These are phyloP conservation scores for Aspergillus taichungensis DNA, from an alignment of 495 filamentous ascomycete species.

Conservation along the genomic window DNA sequence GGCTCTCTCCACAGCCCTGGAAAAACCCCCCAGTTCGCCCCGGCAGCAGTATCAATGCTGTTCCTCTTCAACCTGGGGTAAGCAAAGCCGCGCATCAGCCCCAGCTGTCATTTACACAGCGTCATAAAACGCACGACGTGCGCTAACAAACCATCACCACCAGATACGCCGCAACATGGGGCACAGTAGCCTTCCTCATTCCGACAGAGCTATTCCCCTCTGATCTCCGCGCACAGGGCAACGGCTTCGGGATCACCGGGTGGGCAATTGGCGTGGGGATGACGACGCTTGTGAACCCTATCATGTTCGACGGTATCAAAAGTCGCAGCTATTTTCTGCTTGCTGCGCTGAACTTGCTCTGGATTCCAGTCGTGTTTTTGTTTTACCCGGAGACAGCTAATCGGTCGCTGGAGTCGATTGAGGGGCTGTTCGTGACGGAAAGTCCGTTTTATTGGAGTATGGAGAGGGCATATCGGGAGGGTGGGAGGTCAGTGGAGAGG, in stretches of 20 bases:
- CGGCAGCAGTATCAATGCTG: conserved; percentile 42
- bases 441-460: conserved; percentile 33
- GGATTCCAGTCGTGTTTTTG: conserved; percentile 43
- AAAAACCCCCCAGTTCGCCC: conserved; percentile 27
- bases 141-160: too few species aligned
- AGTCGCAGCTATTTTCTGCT: conserved; percentile 47
- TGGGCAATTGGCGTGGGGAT: conserved; percentile 50
- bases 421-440: conserved; percentile 39
- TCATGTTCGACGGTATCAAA: conserved; percentile 37
- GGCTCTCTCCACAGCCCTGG: conserved; percentile 22
- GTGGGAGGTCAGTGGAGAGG: conserved; percentile 25
- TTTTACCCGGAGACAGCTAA: conserved; percentile 53
- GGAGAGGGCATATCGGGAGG: conserved; percentile 26
- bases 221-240: conserved; percentile 44
- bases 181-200: conserved; percentile 45
- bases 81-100: background rate
- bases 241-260: conserved; percentile 48
- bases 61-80: conserved; percentile 45
- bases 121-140: background rate
- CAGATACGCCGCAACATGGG: conserved; percentile 46
- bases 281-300: conserved; percentile 45
- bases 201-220: conserved; percentile 47
- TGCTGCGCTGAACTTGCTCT: conserved; percentile 45
- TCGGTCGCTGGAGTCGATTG: conserved; percentile 51
- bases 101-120: background rate